Evolutionary conservation across 441 rosid species (phyloP), one percentile per base, ranked within the genome.

Genomic region (Capsella rubella): DNA sequence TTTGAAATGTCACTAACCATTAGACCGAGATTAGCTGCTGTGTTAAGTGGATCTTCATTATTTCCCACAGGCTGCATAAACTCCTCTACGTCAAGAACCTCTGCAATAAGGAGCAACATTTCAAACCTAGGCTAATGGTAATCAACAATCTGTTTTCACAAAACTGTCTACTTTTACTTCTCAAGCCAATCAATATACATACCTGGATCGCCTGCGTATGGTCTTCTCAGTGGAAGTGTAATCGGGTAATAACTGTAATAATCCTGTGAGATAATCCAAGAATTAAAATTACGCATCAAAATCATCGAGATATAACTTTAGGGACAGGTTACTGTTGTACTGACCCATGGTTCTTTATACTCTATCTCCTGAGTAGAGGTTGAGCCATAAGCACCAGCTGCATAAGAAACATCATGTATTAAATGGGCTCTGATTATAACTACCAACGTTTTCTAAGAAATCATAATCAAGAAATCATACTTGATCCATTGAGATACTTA

Each of bases 161-260:
- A 14, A 42, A 42, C n/a, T 42, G 47, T 42, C 5, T 39, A 3
- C 13, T 39, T 10, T 10, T 39, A 0, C 42, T 39, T 39, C 4
- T 39, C 42, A 39, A 39, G 42, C 42, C 13, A 4, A 40, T 40
- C 3, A 9, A 42, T 42, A 42, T 42, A 42, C 47, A 42, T 60
- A 93, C 98, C 98, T 84, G 95, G 97, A 82, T 82, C 77, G 77
- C 98, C 97, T 1, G 87, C 78, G 68, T 89, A 86, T 10, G 93
- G 93, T 79, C 86, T 87, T 72, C 98, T 84, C 79, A 87, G 13
- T 16, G 98, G 97, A 83, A 88, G 91, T 65, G 88, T 78, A 61
- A 83, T 84, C 1, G 98, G 98, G 74, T 88, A 93, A 78, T 89
- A 57, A 78, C 88, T 82, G 79, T 84, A 84, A 80, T 89, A 89